These are phyloP conservation scores for Arxiozyma heterogenica DNA, from an alignment of 1,139 yeast genomes.

Conservation along the genomic window DNA sequence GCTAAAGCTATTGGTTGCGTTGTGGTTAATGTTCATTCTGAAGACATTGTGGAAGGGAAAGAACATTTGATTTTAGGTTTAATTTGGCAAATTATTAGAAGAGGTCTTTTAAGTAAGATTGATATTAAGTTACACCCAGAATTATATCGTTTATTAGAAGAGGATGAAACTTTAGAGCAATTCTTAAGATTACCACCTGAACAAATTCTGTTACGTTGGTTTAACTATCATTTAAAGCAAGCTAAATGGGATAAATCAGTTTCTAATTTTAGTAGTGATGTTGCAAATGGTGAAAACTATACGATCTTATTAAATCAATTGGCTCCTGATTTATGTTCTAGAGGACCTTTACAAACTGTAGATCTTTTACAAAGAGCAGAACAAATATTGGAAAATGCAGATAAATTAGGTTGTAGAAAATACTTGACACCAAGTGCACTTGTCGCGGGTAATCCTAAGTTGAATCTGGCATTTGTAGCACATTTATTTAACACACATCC, in stretches of 20 bases:
- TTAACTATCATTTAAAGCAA: conserved; percentile 87
- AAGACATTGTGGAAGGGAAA: conserved; percentile 92
- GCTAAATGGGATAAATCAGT: conserved; percentile 90
- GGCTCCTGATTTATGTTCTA: conserved; percentile 75
- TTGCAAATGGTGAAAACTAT: conserved; percentile 91
- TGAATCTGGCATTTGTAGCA: conserved; percentile 94
- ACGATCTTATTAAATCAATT: conserved; percentile 82
- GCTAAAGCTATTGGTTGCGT: conserved; percentile 98
- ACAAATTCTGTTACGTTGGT: conserved; percentile 94
- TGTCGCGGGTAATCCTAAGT: conserved; percentile 93
- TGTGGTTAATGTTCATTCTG: conserved; percentile 95
- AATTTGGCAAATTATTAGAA: conserved; percentile 96
- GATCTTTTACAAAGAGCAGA: conserved; percentile 80
- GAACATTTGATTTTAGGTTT: conserved; percentile 93
- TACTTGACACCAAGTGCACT: conserved; percentile 88
- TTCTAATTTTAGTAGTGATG: conserved; percentile 75
- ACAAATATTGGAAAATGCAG: conserved; percentile 76
- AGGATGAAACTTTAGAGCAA: conserved; percentile 95
- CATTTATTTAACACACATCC: conserved; percentile 94
- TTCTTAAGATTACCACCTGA: conserved; percentile 95
- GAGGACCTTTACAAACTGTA: conserved; percentile 64
- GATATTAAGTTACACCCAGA: conserved; percentile 97
- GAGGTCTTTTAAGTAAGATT: conserved; percentile 88
- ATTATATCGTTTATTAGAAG: conserved; percentile 85
- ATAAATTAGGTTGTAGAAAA: conserved; percentile 83